A percentile compares a stretch with the other conserved stretches of the same genome.
Evolutionary conservation across 169 alveolate genomes (phyloP).

Genomic region (Neospora caninum): DNA sequence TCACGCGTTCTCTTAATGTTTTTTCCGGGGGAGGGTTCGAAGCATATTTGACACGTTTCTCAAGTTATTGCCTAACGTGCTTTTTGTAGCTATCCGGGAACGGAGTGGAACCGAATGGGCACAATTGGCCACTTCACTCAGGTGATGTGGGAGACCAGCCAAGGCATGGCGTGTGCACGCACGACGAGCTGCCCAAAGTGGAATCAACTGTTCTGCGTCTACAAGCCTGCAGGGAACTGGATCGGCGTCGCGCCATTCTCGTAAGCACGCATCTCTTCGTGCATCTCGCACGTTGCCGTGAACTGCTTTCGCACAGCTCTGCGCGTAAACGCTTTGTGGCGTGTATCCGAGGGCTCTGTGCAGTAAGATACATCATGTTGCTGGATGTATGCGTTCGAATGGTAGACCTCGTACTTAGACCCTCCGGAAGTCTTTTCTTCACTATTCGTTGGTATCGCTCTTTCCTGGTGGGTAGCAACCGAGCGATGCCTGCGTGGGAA

Average conservation of each 20-base stretch:
- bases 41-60: not conserved
- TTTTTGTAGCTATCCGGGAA: not conserved
- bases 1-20: not conserved
- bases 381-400: too few relatives aligned
- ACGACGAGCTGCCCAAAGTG: conserved; percentile 2
- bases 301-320: too few relatives aligned
- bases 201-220: conserved; percentile 27
- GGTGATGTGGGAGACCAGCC: conserved; percentile 44
- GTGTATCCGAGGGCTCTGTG: too few relatives aligned
- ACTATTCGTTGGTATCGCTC: too few relatives aligned
- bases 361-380: too few relatives aligned
- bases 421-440: too few relatives aligned
- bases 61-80: not conserved
- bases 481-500: too few relatives aligned
- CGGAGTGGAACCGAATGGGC: conserved; percentile 16
- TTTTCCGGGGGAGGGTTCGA: not conserved
- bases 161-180: conserved; percentile 54
- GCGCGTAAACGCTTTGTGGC: too few relatives aligned
- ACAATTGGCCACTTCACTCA: conserved; percentile 51
- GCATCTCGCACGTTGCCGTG: too few relatives aligned
- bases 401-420: too few relatives aligned
- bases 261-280: conserved; percentile 29
- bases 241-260: conserved; percentile 48
- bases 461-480: too few relatives aligned
- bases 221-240: conserved; percentile 55